A percentile compares a stretch with the other conserved stretches of the same genome.
These are phyloP conservation scores for Glycine tomentella DNA, from an alignment of 306 rosid species.

Conservation along the genomic window DNA sequence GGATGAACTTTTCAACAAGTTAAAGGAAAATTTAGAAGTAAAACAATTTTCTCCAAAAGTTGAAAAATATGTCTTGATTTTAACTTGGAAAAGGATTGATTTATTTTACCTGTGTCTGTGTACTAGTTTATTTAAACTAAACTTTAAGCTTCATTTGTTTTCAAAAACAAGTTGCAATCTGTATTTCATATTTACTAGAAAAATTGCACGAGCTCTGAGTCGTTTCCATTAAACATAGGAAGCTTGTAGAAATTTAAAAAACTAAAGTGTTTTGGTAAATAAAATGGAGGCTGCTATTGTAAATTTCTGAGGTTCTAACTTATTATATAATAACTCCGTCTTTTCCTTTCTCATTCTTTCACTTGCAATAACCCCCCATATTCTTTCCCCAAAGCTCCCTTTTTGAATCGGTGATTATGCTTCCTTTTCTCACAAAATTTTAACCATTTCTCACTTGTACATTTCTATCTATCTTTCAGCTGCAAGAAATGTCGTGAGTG, in stretches of 20 bases:
- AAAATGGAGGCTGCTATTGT: neutral
- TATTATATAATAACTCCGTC: neutral
- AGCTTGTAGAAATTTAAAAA: neutral
- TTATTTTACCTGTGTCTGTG: neutral
- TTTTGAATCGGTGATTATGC: neutral
- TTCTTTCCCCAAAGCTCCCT: neutral
- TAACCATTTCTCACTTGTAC: neutral
- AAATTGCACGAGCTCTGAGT: neutral
- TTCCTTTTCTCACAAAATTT: neutral
- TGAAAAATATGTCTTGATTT: neutral
- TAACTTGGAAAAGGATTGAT: neutral
- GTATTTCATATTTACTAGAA: neutral
- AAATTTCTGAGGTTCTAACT: neutral
- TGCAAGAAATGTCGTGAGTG: too few species aligned
- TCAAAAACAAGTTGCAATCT: neutral
- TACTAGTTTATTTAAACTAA: neutral
- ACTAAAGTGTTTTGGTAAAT: neutral
- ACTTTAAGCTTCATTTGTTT: neutral
- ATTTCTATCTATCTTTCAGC: too few species aligned
- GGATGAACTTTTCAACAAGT: neutral
- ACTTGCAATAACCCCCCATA: neutral
- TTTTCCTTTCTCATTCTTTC: neutral
- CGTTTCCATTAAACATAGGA: neutral
- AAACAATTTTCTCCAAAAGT: neutral
- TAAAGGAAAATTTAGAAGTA: neutral